These are phyloP conservation scores for Rosa hybrid DNA, from an alignment of 331 rosid genomes.

Conservation along the genomic window DNA sequence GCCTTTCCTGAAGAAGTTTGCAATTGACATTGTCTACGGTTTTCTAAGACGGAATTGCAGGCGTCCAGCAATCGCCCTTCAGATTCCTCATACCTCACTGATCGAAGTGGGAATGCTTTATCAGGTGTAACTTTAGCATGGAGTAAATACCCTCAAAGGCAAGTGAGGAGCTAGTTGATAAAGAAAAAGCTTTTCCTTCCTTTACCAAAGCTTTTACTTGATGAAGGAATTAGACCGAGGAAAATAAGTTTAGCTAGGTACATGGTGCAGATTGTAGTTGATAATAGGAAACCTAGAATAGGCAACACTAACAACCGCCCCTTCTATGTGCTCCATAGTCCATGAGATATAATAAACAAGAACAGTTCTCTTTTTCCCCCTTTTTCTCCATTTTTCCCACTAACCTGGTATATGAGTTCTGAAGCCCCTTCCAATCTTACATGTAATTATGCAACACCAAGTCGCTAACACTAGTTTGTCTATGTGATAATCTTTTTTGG, in stretches of 20 bases:
- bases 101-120: slow-evolving; percentile 43
- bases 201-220: not conserved
- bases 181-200: not conserved
- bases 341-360: not conserved
- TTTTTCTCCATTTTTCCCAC: not conserved
- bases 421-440: not conserved
- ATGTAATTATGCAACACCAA: not conserved
- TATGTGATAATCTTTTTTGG: not conserved
- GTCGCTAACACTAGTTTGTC: not conserved
- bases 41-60: slow-evolving; percentile 37
- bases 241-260: not conserved
- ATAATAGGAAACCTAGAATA: slow-evolving; percentile 5
- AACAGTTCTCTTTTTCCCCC: not conserved
- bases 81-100: slow-evolving; percentile 35
- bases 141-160: slow-evolving; percentile 3
- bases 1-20: slow-evolving; percentile 32
- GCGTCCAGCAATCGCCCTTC: slow-evolving; percentile 28
- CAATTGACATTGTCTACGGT: slow-evolving; percentile 28
- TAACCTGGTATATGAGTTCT: too few relatives aligned
- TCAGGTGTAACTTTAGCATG: slow-evolving; percentile 16
- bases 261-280: not conserved
- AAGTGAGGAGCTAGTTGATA: not conserved
- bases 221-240: not conserved
- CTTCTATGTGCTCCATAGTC: not conserved
- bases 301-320: not conserved